Evolutionary conservation across 1,284 basidiomycete genomes (phyloP).

Genomic region (Crepidotus sp.): DNA sequence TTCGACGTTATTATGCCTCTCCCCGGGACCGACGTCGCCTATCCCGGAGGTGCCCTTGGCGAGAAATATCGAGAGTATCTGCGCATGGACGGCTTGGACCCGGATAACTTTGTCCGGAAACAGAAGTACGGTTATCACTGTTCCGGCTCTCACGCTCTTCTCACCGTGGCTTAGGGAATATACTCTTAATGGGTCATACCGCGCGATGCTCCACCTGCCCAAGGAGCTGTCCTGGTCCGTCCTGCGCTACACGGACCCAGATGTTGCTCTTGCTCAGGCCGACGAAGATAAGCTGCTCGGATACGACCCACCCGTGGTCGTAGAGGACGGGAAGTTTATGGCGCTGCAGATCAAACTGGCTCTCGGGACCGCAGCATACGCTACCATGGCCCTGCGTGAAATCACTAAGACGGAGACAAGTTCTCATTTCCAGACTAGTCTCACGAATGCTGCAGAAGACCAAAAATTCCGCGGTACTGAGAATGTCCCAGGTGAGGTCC

Average conservation of each 20-base stretch:
- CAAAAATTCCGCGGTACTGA: conserved; percentile 60
- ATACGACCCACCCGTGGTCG: conserved; percentile 59
- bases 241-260: conserved; percentile 87
- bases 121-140: conserved; percentile 59
- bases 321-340: conserved; percentile 70
- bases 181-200: conserved; percentile 86
- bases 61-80: conserved; percentile 80
- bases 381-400: conserved; percentile 92
- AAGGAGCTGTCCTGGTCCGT: conserved; percentile 73
- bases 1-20: conserved; percentile 95
- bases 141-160: conserved; percentile 2
- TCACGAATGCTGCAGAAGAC: conserved; percentile 78
- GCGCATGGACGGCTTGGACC: conserved; percentile 78
- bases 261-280: conserved; percentile 83
- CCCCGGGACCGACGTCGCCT: conserved; percentile 87
- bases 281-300: conserved; percentile 89
- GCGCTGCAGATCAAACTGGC: conserved; percentile 77
- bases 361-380: conserved; percentile 84
- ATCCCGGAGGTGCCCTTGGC: conserved; percentile 76
- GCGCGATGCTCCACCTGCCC: conserved; percentile 83
- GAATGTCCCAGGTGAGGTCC: conserved; percentile 12
- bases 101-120: conserved; percentile 77
- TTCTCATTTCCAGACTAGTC: conserved; percentile 73
- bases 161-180: conserved; percentile 60
- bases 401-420: conserved; percentile 90